A percentile compares a stretch with the other conserved stretches of the same genome.
Conservation (phyloP, 2,329 filamentous ascomycete genomes). For the Paraphoma sp. region DNA sequence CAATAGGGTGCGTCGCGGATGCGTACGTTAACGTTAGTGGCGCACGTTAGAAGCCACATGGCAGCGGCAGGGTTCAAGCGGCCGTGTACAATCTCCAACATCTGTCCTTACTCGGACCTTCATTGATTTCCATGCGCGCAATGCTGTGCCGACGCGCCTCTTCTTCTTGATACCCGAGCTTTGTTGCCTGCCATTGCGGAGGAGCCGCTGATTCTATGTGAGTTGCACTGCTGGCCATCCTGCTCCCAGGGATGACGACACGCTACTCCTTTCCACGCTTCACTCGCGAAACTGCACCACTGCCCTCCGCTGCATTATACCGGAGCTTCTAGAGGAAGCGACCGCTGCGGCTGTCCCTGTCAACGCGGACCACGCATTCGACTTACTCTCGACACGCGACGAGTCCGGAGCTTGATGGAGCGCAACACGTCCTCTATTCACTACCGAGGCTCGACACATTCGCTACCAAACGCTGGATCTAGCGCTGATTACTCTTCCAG, state of each 20-base stretch:
- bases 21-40: not conserved
- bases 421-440: slow-evolving; percentile 4
- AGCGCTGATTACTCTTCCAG: slow-evolving; percentile 35
- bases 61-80: not conserved
- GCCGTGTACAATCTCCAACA: slow-evolving; percentile 2
- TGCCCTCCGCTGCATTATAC: not conserved
- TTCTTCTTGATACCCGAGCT: slow-evolving; percentile 1
- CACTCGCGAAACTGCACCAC: slow-evolving; percentile 1
- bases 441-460: slow-evolving; percentile 12
- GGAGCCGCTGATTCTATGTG: not conserved
- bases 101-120: slow-evolving; percentile 4
- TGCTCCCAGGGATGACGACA: not conserved
- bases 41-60: slow-evolving; percentile 3
- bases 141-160: not conserved
- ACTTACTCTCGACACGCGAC: not conserved
- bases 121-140: not conserved
- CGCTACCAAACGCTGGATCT: slow-evolving; percentile 1
- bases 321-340: not conserved
- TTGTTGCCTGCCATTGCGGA: not conserved
- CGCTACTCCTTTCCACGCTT: slow-evolving; percentile 10
- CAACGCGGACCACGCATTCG: not conserved
- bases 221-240: not conserved
- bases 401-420: not conserved
- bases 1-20: not conserved
- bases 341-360: not conserved